A percentile compares a stretch with the other conserved stretches of the same genome.
phyloP scores from a whole-genome alignment of 2,329 filamentous ascomycete genomes.

The Aureobasidium mangrovei region DNA sequence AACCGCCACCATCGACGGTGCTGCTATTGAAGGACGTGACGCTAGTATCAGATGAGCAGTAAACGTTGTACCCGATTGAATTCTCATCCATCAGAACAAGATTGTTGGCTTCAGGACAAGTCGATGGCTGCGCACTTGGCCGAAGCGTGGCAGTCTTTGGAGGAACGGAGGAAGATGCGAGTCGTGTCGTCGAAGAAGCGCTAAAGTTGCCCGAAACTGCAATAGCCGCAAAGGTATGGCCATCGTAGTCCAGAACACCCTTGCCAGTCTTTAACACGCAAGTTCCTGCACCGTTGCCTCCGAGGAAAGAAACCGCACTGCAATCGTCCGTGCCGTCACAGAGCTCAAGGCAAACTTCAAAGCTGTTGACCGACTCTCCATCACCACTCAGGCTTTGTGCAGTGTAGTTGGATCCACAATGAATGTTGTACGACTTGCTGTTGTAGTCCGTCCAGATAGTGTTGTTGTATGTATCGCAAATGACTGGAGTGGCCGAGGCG shows the following conservation, averaged over 20 bases:
- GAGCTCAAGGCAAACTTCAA: conserved; percentile 18
- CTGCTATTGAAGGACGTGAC: neutral
- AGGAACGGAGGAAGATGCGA: conserved; percentile 7
- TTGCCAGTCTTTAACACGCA: conserved; percentile 17
- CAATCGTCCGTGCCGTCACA: conserved; percentile 17
- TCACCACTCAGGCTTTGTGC: neutral
- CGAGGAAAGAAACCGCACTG: conserved; percentile 16
- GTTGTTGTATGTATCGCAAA: conserved; percentile 17
- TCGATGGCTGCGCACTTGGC: conserved; percentile 5
- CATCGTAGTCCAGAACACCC: conserved; percentile 14
- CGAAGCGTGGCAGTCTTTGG: conserved; percentile 2
- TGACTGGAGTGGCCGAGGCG: conserved; percentile 12
- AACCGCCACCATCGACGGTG: conserved; percentile 11
- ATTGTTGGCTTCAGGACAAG: conserved; percentile 14
- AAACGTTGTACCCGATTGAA: conserved; percentile 16
- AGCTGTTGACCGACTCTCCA: conserved; percentile 12
- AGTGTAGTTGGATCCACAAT: conserved; percentile 15
- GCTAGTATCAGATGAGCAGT: conserved; percentile 16
- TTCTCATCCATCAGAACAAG: conserved; percentile 14
- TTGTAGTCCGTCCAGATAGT: conserved; percentile 16
- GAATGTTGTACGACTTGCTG: conserved; percentile 13
- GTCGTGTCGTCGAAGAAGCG: neutral
- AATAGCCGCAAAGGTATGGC: conserved; percentile 15
- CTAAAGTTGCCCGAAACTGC: neutral
- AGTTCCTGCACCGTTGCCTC: conserved; percentile 20